Base-by-base conservation (phyloP, 106 monocot species). In the Cymbidium sinense region DNA sequence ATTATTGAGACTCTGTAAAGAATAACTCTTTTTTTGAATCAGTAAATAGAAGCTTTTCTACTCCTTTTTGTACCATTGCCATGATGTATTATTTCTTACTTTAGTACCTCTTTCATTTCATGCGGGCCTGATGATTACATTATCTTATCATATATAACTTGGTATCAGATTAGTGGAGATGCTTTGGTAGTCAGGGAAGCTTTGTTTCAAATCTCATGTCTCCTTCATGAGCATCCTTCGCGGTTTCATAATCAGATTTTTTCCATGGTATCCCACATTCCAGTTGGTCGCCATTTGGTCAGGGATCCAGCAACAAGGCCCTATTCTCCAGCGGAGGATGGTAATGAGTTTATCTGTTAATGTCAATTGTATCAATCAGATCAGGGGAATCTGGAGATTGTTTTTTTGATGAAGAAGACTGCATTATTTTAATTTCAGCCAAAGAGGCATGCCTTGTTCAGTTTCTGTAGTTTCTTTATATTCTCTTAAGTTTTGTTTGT, bases 101-200 rank as follows among this genome's bases (percentile, higher is more conserved):
- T 61, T 7, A 27, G 71, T 71, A 37, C 5, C 12, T 21, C 39
- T 37, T 21, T 39, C 21, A 37, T 31, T 71, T 71, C 6, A 37
- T 21, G 37, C 17, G 13, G 5, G 19, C 70, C 4, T 34, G 15
- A 64, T 30, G 21, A 67, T 67, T 67, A 15, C 31, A 33, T 29
- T 33, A 15, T 29, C 31, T 67, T 3, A 36, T 34, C 41, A 41
- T 33, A 54, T 55, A 21, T 61, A 61, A 25, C 23, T 25, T 73
- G 35, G 28, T 61, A 43, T n/a, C 78, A 91, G 90, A 91, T 91
- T 50, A 81, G 81, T 54, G 90, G 90, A 54, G 85, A 87, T 70
- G 81, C 81, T 5, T 27, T 78, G 27, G 81, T 73, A 77, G 87
- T 84, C 15, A 91, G 77, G 79, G 87, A 83, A 39, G 90, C 90